Evolutionary conservation across 2,329 filamentous ascomycete species (phyloP), one percentile per base, ranked within the genome.

Genomic region (Tolypocladium ophioglossoides): DNA sequence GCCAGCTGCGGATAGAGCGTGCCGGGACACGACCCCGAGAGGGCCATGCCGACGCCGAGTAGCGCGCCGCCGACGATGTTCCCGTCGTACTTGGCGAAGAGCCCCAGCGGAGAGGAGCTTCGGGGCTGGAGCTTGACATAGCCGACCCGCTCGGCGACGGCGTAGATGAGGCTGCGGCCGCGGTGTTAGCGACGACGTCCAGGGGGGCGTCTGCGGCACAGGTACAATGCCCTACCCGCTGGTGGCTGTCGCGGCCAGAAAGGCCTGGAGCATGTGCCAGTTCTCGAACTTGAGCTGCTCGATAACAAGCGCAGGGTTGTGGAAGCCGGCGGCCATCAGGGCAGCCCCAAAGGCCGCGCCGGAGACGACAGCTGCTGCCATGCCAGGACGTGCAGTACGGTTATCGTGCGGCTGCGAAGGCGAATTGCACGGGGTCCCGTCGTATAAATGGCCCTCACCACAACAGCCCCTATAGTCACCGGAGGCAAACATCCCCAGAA

Each of bases 191-290:
- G 44, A 20, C 18, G 18, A 20, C 10, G 27, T 32, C 18, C 27
- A n/a, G n/a, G n/a, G n/a, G n/a, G n/a, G n/a, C n/a, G n/a, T n/a
- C n/a, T n/a, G n/a, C n/a, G n/a, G n/a, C n/a, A n/a, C n/a, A n/a
- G n/a, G n/a, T 16, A 12, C 2, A 4, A 3, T 11, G 27, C 70
- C 81, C 65, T 74, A 85, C 80, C 79, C 78, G 68, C 80, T 85
- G 59, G 73, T 76, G 30, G 79, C 83, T 11, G 80, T 80, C 4
- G 83, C 85, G 1, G 79, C 75, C 4, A 87, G 67, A 61, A 87
- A 87, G 11, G 76, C 75, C 66, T 85, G 78, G 34, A 84, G 64
- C 84, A 87, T 87, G 64, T 84, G 82, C 67, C 79, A 86, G 63
- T 84, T 77, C 50, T 76, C 68, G 48, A 86, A 70, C 27, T 72